Evolutionary conservation across 306 rosid species (phyloP).

Genomic region (Sicyos edulis): DNA sequence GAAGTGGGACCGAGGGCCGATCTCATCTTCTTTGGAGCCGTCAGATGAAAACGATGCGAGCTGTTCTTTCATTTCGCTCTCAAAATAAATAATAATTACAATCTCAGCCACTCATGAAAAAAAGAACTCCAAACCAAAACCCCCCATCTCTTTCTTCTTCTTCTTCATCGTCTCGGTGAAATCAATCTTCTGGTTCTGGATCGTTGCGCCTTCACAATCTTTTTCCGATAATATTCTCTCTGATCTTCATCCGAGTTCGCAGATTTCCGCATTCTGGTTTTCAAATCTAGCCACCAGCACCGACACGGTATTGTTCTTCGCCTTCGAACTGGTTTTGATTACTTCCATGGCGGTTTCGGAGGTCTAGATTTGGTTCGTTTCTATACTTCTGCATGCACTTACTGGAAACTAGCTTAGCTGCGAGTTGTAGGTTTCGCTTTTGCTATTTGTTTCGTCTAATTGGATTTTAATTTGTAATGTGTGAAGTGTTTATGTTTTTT

Average conservation of each 20-base stretch:
- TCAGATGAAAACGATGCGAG: conserved; percentile 21
- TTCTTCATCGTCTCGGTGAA: neutral
- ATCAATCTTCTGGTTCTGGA: conserved; percentile 19
- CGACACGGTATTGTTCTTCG: conserved; percentile 44
- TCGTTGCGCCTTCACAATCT: conserved; percentile 10
- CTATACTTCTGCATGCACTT: conserved; percentile 12
- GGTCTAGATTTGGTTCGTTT: neutral
- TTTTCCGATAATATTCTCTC: conserved; percentile 30
- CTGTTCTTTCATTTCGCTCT: conserved; percentile 17
- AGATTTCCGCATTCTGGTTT: neutral
- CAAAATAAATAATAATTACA: conserved; percentile 7
- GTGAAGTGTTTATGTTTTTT: neutral
- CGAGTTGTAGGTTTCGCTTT: conserved; percentile 7
- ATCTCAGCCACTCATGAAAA: neutral
- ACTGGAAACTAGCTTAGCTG: conserved; percentile 9
- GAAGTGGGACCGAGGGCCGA: conserved; percentile 15
- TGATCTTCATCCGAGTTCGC: conserved; percentile 28
- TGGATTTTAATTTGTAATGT: neutral
- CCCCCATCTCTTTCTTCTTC: neutral
- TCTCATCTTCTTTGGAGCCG: conserved; percentile 6
- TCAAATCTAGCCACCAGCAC: conserved; percentile 25
- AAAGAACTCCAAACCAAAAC: neutral
- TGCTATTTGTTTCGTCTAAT: neutral
- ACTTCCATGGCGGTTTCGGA: conserved; percentile 23
- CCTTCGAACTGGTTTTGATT: conserved; percentile 23